phyloP scores from a whole-genome alignment of 1,284 basidiomycete species.

The Ustilago curta region DNA sequence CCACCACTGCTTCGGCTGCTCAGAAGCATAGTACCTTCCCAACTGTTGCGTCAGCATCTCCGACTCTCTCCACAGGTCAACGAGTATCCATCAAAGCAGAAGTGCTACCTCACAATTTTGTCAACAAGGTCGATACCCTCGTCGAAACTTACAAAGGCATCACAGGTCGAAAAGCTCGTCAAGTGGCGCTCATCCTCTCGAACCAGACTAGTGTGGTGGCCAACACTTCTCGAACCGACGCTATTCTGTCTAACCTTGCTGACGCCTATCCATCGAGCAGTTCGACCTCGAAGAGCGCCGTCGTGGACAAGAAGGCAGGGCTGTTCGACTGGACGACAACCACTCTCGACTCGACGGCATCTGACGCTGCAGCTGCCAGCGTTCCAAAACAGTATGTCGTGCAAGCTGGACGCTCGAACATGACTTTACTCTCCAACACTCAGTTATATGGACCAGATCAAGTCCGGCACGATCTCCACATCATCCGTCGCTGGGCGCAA shows the following conservation, averaged over 20 bases:
- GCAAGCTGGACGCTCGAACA: constrained; percentile 16
- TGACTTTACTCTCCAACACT: constrained; percentile 51
- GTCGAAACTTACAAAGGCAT: constrained; percentile 31
- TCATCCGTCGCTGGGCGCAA: constrained; percentile 62
- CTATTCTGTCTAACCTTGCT: constrained; percentile 23
- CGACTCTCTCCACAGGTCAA: not conserved
- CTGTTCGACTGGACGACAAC: constrained; percentile 11
- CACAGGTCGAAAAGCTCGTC: constrained; percentile 38
- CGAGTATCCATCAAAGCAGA: not conserved
- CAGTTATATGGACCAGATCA: constrained; percentile 54
- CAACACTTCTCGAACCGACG: constrained; percentile 18
- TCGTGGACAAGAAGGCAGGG: not conserved
- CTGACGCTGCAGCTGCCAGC: not conserved
- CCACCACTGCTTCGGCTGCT: constrained; percentile 5
- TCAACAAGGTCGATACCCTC: constrained; percentile 28
- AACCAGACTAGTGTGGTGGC: constrained; percentile 32
- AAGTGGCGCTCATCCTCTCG: constrained; percentile 30
- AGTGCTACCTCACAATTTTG: constrained; percentile 22
- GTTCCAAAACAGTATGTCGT: constrained; percentile 14
- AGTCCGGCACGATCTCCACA: constrained; percentile 58
- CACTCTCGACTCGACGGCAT: not conserved
- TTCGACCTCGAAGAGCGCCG: not conserved
- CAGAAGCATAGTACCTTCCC: constrained; percentile 26
- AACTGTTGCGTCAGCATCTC: constrained; percentile 8
- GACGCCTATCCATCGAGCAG: constrained; percentile 24